These are phyloP conservation scores for Blastobotrys ciferrii DNA, from an alignment of 1,139 yeast species.

Conservation along the genomic window DNA sequence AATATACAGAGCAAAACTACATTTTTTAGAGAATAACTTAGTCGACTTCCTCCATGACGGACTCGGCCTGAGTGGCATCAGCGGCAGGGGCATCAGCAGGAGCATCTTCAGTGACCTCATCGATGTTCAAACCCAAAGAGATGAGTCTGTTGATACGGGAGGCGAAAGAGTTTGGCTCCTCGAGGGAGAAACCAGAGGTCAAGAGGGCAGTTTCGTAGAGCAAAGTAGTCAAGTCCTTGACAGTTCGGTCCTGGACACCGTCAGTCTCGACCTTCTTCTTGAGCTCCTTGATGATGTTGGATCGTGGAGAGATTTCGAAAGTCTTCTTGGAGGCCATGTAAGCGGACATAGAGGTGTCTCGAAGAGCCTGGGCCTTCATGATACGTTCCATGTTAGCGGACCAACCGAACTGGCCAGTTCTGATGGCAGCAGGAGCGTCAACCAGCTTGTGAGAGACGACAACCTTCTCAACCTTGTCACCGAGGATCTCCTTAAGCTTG, in stretches of 20 bases:
- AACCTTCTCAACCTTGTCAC: slow-evolving; percentile 99
- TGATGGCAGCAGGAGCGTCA: slow-evolving; percentile 99
- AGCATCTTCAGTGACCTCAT: slow-evolving; percentile 71
- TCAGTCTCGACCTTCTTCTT: slow-evolving; percentile 94
- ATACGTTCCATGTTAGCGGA: slow-evolving; percentile 99
- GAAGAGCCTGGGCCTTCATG: slow-evolving; percentile 99
- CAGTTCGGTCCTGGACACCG: slow-evolving; percentile 98
- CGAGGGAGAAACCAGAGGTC: slow-evolving; percentile 98
- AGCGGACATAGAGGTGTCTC: slow-evolving; percentile 98
- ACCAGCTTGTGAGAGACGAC: slow-evolving; percentile 96
- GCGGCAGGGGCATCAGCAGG: slow-evolving; percentile 53
- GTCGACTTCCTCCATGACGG: slow-evolving; percentile 99
- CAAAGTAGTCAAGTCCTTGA: slow-evolving; percentile 94
- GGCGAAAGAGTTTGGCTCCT: slow-evolving; percentile 97
- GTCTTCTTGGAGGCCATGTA: slow-evolving; percentile 99
- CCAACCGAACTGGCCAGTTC: slow-evolving; percentile 99
- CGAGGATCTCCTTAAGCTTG: slow-evolving; percentile 94
- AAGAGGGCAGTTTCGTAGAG: slow-evolving; percentile 96
- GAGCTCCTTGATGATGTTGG: slow-evolving; percentile 92
- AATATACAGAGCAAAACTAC: slow-evolving; percentile 3
- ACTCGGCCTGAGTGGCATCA: slow-evolving; percentile 64
- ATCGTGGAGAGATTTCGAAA: slow-evolving; percentile 96
- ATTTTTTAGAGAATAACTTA: slow-evolving; percentile 40
- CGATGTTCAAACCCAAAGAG: slow-evolving; percentile 96
- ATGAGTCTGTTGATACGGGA: slow-evolving; percentile 97